Evolutionary conservation across 805 yeast species (phyloP), one percentile per base, ranked within the genome.

Genomic region (Candida schatavii): DNA sequence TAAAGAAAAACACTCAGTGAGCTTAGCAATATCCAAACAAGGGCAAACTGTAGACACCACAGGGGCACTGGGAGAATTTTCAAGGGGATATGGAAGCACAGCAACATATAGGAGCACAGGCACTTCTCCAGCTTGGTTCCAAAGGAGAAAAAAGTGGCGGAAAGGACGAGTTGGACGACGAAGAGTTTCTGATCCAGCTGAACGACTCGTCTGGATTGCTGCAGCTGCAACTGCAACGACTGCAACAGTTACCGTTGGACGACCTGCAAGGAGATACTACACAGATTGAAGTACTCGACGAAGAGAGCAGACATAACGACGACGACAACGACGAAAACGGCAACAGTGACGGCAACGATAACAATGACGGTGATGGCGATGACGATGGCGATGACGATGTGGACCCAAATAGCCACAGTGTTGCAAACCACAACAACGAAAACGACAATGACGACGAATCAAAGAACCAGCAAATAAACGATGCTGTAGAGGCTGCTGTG

Each of bases 401-500:
- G n/a, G n/a, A n/a, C n/a, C n/a, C n/a, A n/a, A n/a, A n/a, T n/a
- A n/a, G n/a, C n/a, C n/a, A n/a, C n/a, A n/a, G n/a, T n/a, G n/a
- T n/a, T n/a, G n/a, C 28, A 20, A 30, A 32, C 11, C 30, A 18
- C 17, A 13, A 15, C 20, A 10, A 26, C 37, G 41, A 40, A 19
- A 41, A 32, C 5, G 49, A 27, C 42, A 5, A 26, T 14, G 57
- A 50, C n/a, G 53, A 56, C 14, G 62, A 62, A 30, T 59, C 61
- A 7, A 58, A 62, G 11, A 61, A 61, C 46, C 72, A 68, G 45
- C 72, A 66, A 49, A 54, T 70, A 25, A 70, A 64, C 38, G 75
- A 70, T 43, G 80, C 78, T 11, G 93, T 84, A 2, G 93, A 84
- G 52, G 93, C 85, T 14, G 93, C 89, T 0, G 89, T 85, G 14